phyloP scores from a whole-genome alignment of 2,329 filamentous ascomycete genomes.

The Fusarium sarcochroum region DNA sequence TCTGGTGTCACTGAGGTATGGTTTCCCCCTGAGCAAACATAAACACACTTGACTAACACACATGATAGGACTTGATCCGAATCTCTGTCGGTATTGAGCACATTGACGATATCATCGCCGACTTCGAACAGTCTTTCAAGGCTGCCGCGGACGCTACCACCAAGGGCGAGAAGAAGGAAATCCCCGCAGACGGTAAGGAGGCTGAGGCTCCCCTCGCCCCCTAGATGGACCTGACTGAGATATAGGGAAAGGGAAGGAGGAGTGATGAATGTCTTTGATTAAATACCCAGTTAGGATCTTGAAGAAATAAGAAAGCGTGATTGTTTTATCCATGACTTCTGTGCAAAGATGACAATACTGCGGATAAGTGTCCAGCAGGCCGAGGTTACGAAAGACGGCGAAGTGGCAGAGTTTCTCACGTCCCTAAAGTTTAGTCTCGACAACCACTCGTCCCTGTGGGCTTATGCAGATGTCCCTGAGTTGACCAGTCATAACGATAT shows the following conservation, averaged over 20 bases:
- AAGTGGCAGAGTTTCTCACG: background rate
- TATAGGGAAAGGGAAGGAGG: background rate
- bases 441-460: no score
- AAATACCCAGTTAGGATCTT: slow-evolving; percentile 34
- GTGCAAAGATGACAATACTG: background rate
- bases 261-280: slow-evolving; percentile 22
- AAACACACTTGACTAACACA: background rate
- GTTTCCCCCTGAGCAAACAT: slow-evolving; percentile 16
- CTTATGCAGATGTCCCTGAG: no score
- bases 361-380: background rate
- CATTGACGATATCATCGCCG: slow-evolving; percentile 96
- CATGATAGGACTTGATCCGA: slow-evolving; percentile 82
- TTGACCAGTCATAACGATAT: no score
- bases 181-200: slow-evolving; percentile 50
- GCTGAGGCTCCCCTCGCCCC: slow-evolving; percentile 54
- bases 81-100: slow-evolving; percentile 97
- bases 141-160: slow-evolving; percentile 65
- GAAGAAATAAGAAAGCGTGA: slow-evolving; percentile 15
- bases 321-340: background rate
- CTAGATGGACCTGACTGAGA: slow-evolving; percentile 6
- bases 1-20: slow-evolving; percentile 84
- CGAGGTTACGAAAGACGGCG: background rate
- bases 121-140: slow-evolving; percentile 93
- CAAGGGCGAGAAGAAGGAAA: slow-evolving; percentile 48
- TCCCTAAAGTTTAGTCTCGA: no score